Conservation (phyloP, 495 filamentous ascomycete genomes). For the Entonaema liquescens region DNA sequence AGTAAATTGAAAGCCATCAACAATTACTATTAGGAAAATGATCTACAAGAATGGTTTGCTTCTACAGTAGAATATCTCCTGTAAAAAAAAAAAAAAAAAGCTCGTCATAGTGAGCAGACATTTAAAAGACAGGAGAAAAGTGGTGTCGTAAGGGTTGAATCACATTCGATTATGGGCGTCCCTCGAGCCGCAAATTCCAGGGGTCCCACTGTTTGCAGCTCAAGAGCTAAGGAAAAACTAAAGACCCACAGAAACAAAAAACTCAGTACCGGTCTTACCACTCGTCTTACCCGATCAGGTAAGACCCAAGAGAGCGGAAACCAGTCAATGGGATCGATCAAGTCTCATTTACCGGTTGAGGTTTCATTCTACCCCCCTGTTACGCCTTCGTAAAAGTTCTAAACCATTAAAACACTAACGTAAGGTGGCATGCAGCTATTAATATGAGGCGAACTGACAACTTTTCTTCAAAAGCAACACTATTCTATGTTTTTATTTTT, state of each 20-base stretch:
- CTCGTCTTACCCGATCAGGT: slow-evolving; percentile 25
- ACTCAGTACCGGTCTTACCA: slow-evolving; percentile 27
- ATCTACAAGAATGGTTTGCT: neutral
- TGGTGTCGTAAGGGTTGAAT: slow-evolving; percentile 40
- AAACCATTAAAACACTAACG: neutral
- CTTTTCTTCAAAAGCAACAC: neutral
- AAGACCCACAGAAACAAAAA: slow-evolving; percentile 21
- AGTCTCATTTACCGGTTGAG: slow-evolving; percentile 12
- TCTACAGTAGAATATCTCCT: neutral
- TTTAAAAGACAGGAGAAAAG: slow-evolving; percentile 11
- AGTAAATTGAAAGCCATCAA: neutral
- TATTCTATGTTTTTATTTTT: neutral
- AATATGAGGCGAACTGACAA: neutral
- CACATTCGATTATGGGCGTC: slow-evolving; percentile 22
- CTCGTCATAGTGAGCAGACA: slow-evolving; percentile 15
- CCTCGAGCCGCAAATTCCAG: slow-evolving; percentile 30
- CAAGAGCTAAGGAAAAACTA: neutral
- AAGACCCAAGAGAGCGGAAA: slow-evolving; percentile 30
- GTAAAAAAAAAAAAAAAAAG: slow-evolving; percentile 8
- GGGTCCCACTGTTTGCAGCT: slow-evolving; percentile 16
- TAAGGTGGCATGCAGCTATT: neutral
- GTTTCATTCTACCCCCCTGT: slow-evolving; percentile 19
- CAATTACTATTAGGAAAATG: neutral
- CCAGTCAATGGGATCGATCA: slow-evolving; percentile 22
- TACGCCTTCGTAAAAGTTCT: neutral